These are phyloP conservation scores for Rubia peregrina DNA, from an alignment of 305 asterid species.

Conservation along the genomic window DNA sequence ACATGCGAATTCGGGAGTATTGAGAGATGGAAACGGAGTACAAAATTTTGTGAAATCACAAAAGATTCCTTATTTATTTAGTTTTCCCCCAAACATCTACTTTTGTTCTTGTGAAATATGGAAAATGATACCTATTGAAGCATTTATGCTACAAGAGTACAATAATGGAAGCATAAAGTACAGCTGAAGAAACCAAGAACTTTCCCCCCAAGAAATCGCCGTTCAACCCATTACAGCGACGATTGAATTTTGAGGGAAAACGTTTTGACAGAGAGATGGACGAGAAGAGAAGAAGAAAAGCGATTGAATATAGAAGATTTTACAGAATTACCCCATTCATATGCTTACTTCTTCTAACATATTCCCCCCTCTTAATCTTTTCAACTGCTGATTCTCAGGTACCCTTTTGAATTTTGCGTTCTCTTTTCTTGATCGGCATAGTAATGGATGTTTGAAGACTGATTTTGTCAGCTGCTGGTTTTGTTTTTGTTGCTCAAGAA, in stretches of 20 bases:
- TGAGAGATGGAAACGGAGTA: too few relatives aligned
- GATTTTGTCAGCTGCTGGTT: neutral
- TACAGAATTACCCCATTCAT: constrained; percentile 11
- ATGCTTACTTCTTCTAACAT: constrained; percentile 6
- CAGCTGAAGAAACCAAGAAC: neutral
- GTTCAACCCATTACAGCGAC: neutral
- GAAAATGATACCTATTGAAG: neutral
- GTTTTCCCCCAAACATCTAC: too few relatives aligned
- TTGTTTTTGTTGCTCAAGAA: constrained; percentile 10
- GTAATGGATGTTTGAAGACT: neutral
- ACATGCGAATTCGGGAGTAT: too few relatives aligned
- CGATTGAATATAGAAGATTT: constrained; percentile 3
- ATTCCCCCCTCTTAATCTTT: constrained; percentile 4
- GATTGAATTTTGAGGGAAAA: neutral
- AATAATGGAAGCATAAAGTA: neutral
- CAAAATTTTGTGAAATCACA: neutral
- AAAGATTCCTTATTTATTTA: neutral
- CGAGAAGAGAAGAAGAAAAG: constrained; percentile 20
- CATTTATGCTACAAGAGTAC: neutral
- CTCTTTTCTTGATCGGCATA: constrained; percentile 3
- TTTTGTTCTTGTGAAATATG: neutral
- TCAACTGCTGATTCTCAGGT: constrained; percentile 19
- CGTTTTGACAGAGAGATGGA: constrained; percentile 20
- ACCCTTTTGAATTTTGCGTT: neutral
- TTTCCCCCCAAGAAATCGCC: neutral